Conservation (phyloP, 345 rosid genomes). For the Dipteronia dyeriana region DNA sequence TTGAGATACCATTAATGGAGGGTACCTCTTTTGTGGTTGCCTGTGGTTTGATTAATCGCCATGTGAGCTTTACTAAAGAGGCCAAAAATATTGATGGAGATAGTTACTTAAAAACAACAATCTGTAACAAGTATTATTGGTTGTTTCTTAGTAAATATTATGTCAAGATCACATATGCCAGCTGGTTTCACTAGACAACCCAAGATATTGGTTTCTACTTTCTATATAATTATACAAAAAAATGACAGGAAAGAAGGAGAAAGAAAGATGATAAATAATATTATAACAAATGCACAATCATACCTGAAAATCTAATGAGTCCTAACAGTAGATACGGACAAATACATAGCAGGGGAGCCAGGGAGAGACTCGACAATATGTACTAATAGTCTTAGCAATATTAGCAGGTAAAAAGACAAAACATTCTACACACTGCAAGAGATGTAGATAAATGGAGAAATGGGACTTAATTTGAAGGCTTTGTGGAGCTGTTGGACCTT, state of each 20-base stretch:
- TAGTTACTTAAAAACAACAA: neutral
- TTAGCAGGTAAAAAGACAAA: neutral
- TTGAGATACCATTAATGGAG: neutral
- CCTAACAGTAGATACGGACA: slow-evolving; percentile 1
- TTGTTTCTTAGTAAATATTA: neutral
- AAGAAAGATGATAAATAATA: neutral
- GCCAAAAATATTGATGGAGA: neutral
- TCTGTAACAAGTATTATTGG: neutral
- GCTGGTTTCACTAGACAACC: too few relatives aligned
- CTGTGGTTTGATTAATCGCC: neutral
- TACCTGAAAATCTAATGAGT: neutral
- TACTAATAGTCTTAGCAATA: neutral
- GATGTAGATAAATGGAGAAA: neutral
- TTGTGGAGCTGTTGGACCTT: slow-evolving; percentile 53
- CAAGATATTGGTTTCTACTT: neutral
- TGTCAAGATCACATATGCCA: neutral
- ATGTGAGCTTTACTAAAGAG: neutral
- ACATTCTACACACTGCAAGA: slow-evolving; percentile 21
- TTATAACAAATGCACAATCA: neutral
- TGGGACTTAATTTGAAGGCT: slow-evolving; percentile 19
- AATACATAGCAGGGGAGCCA: neutral
- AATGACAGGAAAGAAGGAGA: neutral
- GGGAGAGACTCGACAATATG: neutral
- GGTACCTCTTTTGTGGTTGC: neutral
- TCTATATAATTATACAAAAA: neutral